Evolutionary conservation across 257 asterid genomes (phyloP).

Genomic region (Craterostigma plantagineum): DNA sequence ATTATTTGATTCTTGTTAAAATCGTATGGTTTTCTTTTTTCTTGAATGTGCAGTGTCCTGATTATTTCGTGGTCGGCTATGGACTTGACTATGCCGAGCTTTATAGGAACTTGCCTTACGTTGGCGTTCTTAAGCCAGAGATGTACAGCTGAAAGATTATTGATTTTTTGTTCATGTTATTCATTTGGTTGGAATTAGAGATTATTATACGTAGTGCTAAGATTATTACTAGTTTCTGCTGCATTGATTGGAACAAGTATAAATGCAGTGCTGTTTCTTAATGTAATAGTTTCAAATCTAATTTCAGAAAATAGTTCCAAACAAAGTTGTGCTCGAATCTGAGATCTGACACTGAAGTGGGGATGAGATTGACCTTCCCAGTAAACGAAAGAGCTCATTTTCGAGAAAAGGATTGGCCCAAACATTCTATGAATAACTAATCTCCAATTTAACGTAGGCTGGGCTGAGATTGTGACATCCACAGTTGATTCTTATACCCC

Average conservation of each 20-base stretch:
- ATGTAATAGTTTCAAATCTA: too few relatives aligned
- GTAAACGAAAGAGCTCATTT: slow-evolving; percentile 41
- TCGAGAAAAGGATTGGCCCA: slow-evolving; percentile 56
- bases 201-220: background rate
- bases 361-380: slow-evolving; percentile 64
- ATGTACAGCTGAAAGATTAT: slow-evolving; percentile 25
- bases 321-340: slow-evolving; percentile 43
- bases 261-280: too few relatives aligned
- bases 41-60: slow-evolving; percentile 49
- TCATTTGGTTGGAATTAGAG: too few relatives aligned
- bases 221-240: background rate
- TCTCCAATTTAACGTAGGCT: too few relatives aligned
- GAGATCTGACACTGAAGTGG: slow-evolving; percentile 70
- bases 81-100: slow-evolving; percentile 72
- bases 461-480: too few relatives aligned
- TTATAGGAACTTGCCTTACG: slow-evolving; percentile 77
- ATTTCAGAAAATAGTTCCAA: slow-evolving; percentile 41
- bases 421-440: too few relatives aligned
- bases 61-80: slow-evolving; percentile 78
- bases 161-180: background rate
- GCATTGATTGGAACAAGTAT: too few relatives aligned
- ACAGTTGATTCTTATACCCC: too few relatives aligned
- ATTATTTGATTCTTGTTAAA: background rate
- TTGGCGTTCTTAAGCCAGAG: slow-evolving; percentile 77
- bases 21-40: background rate